These are phyloP conservation scores for Sporisorium exsertum DNA, from an alignment of 1,284 basidiomycete genomes.

Conservation along the genomic window DNA sequence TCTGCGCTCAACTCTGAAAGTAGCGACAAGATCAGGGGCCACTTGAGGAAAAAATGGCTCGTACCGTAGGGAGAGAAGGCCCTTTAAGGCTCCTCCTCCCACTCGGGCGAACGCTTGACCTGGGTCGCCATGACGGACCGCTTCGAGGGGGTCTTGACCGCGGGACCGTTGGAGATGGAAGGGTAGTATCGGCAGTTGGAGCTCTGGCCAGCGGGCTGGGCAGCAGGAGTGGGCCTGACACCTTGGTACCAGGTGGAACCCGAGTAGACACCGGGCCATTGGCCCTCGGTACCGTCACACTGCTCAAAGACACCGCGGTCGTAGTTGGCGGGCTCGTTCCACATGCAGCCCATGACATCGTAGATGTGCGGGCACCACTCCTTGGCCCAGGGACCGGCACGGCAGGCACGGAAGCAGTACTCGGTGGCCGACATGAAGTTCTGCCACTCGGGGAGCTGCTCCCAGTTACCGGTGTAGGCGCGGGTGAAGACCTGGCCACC, in stretches of 20 bases:
- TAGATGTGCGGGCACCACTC: constrained; percentile 68
- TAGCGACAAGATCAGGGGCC: constrained; percentile 27
- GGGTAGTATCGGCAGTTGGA: constrained; percentile 60
- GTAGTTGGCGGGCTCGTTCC: constrained; percentile 67
- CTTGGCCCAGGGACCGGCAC: constrained; percentile 47
- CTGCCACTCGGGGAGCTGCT: constrained; percentile 66
- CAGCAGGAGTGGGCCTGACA: constrained; percentile 47
- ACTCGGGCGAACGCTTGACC: constrained; percentile 52
- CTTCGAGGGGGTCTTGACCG: constrained; percentile 53
- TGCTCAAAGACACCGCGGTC: constrained; percentile 55
- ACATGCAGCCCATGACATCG: constrained; percentile 61
- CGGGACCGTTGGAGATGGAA: constrained; percentile 53
- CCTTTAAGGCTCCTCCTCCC: constrained; percentile 44
- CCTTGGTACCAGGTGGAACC: constrained; percentile 64
- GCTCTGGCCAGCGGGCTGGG: constrained; percentile 48
- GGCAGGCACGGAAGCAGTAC: constrained; percentile 68
- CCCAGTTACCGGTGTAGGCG: constrained; percentile 58
- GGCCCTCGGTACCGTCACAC: constrained; percentile 60
- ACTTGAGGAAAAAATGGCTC: background rate
- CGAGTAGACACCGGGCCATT: constrained; percentile 63
- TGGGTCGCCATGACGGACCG: constrained; percentile 53
- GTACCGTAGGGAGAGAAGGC: constrained; percentile 3
- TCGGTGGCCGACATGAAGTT: constrained; percentile 64
- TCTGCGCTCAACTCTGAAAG: constrained; percentile 44
- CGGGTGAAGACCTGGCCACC: constrained; percentile 62